Percentiles rank a stretch among this genome's conserved stretches.
Conservation (phyloP, 2,329 filamentous ascomycete genomes). For the Macrophomina tecta region DNA sequence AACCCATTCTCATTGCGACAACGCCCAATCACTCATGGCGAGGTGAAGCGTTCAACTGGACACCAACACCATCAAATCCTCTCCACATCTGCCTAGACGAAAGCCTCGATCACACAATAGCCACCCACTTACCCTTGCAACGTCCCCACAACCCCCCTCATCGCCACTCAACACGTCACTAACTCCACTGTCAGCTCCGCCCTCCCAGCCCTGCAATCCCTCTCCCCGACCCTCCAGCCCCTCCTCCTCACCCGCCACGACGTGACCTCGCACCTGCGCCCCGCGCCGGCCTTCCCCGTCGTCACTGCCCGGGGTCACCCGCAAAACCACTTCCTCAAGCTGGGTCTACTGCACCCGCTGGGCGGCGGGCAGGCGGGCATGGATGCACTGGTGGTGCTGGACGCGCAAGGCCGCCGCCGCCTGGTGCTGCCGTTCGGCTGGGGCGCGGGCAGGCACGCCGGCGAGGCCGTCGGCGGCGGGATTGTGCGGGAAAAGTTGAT, state of each 20-base stretch:
- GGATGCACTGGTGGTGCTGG: conserved; percentile 53
- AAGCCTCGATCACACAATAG: no score
- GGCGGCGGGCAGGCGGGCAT: conserved; percentile 51
- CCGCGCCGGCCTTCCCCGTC: conserved; percentile 1
- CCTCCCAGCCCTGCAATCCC: conserved; percentile 12
- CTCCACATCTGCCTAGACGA: no score
- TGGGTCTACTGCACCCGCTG: conserved; percentile 53
- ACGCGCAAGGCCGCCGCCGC: conserved; percentile 43
- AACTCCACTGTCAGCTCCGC: conserved; percentile 1
- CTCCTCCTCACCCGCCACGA: conserved; percentile 18
- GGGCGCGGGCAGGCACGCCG: conserved; percentile 48
- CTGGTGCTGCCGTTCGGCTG: conserved; percentile 53
- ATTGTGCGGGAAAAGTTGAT: conserved; percentile 40
- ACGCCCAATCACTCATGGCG: no score
- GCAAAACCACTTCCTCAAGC: conserved; percentile 45
- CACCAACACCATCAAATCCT: no score
- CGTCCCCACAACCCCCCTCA: no score
- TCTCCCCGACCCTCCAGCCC: conserved; percentile 18
- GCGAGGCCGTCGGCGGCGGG: conserved; percentile 36
- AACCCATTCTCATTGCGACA: no score
- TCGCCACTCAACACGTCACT: no score
- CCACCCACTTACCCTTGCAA: no score
- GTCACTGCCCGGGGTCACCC: conserved; percentile 22
- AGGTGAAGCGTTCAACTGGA: no score
- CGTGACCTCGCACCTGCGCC: conserved; percentile 4